Evolutionary conservation across 176 grass and related monocot genomes (phyloP).

Genomic region (Thalia dealbata): DNA sequence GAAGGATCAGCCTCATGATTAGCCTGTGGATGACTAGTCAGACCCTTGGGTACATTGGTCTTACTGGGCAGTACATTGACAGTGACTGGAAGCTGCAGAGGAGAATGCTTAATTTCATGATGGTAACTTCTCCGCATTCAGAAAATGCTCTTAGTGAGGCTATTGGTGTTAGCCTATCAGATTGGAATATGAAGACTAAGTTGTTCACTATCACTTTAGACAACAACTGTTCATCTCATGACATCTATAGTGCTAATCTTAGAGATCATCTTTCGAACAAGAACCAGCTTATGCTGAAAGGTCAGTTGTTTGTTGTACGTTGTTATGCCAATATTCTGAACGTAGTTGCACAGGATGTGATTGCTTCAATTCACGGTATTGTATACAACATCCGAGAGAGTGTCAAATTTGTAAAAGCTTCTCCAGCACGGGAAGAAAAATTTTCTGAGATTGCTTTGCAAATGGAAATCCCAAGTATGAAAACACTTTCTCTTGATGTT

Average conservation of each 20-base stretch:
- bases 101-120: conserved; percentile 12
- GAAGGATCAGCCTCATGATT: conserved; percentile 5
- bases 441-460: conserved; percentile 19
- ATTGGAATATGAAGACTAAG: conserved; percentile 13
- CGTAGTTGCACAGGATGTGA: conserved; percentile 8
- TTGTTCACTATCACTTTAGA: conserved; percentile 8
- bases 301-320: conserved; percentile 11
- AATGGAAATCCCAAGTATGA: background rate
- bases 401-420: conserved; percentile 18
- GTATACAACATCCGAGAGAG: conserved; percentile 10
- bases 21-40: conserved; percentile 12
- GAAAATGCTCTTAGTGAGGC: conserved; percentile 19
- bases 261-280: conserved; percentile 14
- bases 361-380: conserved; percentile 17
- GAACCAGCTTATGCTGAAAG: conserved; percentile 4
- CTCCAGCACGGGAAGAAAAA: conserved; percentile 5
- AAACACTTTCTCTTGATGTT: conserved; percentile 14
- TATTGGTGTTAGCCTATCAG: conserved; percentile 6
- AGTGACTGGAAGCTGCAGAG: conserved; percentile 9
- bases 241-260: conserved; percentile 14
- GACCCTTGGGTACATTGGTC: conserved; percentile 15
- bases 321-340: conserved; percentile 12
- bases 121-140: conserved; percentile 18
- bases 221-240: conserved; percentile 15
- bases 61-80: conserved; percentile 7